These are phyloP conservation scores for Adiantum capillusveneris DNA, from an alignment of 75 land plant genomes.

Conservation along the genomic window DNA sequence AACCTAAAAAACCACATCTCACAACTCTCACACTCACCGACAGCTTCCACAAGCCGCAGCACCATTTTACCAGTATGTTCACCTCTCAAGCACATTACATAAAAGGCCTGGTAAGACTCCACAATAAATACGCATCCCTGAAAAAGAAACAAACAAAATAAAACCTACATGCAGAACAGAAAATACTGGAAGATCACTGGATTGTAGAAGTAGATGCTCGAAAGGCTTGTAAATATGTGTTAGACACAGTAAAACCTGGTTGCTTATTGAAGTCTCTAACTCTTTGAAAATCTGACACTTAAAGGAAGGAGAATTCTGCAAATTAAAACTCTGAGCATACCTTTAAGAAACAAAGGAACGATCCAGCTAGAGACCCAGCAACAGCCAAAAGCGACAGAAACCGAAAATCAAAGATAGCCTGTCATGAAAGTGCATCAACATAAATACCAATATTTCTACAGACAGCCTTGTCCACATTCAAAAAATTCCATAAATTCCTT, in stretches of 20 bases:
- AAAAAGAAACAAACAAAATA: not conserved
- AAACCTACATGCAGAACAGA: not conserved
- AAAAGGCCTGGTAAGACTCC: conserved; percentile 79
- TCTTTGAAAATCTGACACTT: too few species aligned
- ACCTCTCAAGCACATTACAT: conserved; percentile 60
- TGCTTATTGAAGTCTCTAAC: too few species aligned
- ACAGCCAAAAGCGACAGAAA: conserved; percentile 87
- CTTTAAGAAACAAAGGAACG: conserved; percentile 87
- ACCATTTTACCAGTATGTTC: conserved; percentile 83
- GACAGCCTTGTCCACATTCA: too few species aligned
- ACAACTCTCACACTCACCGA: conserved; percentile 52
- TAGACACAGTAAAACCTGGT: too few species aligned
- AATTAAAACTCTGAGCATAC: conserved; percentile 30
- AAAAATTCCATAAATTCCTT: too few species aligned
- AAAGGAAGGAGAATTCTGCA: too few species aligned
- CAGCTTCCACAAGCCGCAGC: conserved; percentile 88
- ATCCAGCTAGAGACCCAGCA: conserved; percentile 88
- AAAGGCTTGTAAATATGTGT: too few species aligned
- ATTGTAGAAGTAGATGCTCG: too few species aligned
- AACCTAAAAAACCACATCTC: too few species aligned
- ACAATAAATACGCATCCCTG: conserved; percentile 83
- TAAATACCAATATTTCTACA: too few species aligned
- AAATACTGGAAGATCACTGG: too few species aligned
- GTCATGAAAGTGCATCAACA: conserved; percentile 5
- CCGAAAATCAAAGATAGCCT: conserved; percentile 87